Evolutionary conservation across 2,329 filamentous ascomycete species (phyloP), one percentile per base, ranked within the genome.

Genomic region (Cercospora beticola): DNA sequence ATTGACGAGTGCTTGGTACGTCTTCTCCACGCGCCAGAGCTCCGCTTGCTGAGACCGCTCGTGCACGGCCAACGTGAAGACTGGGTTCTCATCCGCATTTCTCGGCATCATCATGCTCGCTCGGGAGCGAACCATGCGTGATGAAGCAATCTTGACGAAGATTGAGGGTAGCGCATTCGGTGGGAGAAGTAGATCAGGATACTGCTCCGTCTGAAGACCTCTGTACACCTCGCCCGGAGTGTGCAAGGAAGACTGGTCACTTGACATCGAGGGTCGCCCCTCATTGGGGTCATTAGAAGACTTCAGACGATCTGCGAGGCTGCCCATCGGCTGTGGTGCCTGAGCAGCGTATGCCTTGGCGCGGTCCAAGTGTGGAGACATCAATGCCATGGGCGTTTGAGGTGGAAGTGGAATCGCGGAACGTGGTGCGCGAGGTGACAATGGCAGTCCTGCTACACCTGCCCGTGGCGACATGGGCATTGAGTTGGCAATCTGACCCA

Each of bases 1-100:
- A 72, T 90, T 89, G n/a, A 88, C 86, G 30, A 99, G 83, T 30
- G 94, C 93, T 14, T 87, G 83, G 3, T 92, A 91, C 70, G 97
- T 93, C 80, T 99, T 99, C 81, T 99, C 95, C 6, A 97, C 88
- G 31, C 94, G 89, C 94, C 95, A 98, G 10, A 99, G 84, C 78
- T 98, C 94, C 65, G 86, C 87, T 3, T 87, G 83, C 70, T 93
- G 89, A 0, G 89, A 90, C 65, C 94, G 89, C 9, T 91, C 91
- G 74, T 93, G 90, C 40, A 99, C 83, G 18, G 93, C 94, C 64
- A 99, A 83, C 0, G 93, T 97, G 76, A 98, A 97, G 0, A 98
- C 94, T 0, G 94, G 93, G 74, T 97, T 94, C 77, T 97, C 94
- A 67, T 97, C 94, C 21, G 91, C 84, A 70, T 92, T 90, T 62